Conservation (phyloP, 257 asterid species). For the Orobanche coerulescens region DNA sequence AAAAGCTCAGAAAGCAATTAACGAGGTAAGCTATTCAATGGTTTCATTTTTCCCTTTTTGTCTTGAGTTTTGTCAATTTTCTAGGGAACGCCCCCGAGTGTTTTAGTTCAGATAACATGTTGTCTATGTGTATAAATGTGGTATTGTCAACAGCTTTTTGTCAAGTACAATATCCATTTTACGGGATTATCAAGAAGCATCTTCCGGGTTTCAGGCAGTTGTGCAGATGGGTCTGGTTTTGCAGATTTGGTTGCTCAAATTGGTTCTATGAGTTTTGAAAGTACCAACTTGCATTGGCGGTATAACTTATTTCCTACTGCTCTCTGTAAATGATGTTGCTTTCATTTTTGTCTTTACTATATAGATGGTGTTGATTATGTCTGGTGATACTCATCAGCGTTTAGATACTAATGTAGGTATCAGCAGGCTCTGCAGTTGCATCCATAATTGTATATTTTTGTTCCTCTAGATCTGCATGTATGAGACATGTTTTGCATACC, state of each 20-base stretch:
- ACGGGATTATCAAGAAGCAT: conserved; percentile 82
- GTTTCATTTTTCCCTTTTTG: conserved; percentile 9
- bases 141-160: conserved; percentile 70
- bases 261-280: conserved; percentile 73
- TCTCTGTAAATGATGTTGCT: conserved; percentile 11
- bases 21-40: conserved; percentile 59
- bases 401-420: neutral
- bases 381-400: conserved; percentile 5
- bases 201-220: conserved; percentile 35
- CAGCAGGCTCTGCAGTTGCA: conserved; percentile 10
- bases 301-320: conserved; percentile 24
- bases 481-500: conserved; percentile 15
- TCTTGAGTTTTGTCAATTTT: conserved; percentile 4
- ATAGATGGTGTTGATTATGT: conserved; percentile 6
- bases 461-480: conserved; percentile 10
- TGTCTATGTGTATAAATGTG: conserved; percentile 6
- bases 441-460: conserved; percentile 12
- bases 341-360: conserved; percentile 6
- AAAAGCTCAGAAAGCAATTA: conserved; percentile 96
- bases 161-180: conserved; percentile 84
- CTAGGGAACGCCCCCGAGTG: neutral
- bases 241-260: conserved; percentile 77
- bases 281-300: conserved; percentile 96
- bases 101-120: conserved; percentile 11
- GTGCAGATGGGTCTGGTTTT: conserved; percentile 61